These are phyloP conservation scores for Metarhizium sp. DNA, from an alignment of 2,329 filamentous ascomycete genomes.

Conservation along the genomic window DNA sequence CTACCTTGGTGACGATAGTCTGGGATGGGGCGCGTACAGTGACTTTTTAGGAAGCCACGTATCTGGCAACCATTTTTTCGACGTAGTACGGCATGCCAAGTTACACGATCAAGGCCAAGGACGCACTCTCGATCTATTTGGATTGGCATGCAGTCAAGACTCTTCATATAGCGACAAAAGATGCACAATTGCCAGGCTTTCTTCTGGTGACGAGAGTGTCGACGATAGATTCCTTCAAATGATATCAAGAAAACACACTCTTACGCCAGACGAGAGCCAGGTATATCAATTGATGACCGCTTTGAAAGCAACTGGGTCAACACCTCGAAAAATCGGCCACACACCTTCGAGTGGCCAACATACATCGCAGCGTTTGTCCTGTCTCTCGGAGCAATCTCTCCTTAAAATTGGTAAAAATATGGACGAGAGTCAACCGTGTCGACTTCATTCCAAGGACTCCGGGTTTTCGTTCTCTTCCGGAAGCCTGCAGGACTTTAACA, in stretches of 20 bases:
- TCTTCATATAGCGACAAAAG: background rate
- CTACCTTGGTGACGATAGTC: background rate
- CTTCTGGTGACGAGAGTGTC: background rate
- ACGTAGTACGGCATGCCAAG: background rate
- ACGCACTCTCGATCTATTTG: background rate
- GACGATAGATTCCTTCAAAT: background rate
- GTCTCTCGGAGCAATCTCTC: background rate
- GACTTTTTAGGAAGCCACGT: background rate
- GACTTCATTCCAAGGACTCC: background rate
- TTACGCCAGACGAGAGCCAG: conserved; percentile 1
- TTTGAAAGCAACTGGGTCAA: background rate
- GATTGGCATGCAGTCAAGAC: background rate
- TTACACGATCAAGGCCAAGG: background rate
- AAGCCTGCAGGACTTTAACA: background rate
- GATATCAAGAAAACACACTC: background rate
- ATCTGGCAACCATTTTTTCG: background rate
- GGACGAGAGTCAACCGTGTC: no score
- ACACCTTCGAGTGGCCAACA: background rate
- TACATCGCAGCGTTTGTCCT: background rate
- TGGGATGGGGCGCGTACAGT: background rate
- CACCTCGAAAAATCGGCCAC: background rate
- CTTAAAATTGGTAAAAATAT: background rate
- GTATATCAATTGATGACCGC: conserved; percentile 3
- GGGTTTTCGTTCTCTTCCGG: background rate
- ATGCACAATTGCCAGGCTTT: conserved; percentile 1